These are phyloP conservation scores for Saccharum hybrid DNA, from an alignment of 202 grass and related monocot genomes.

Conservation along the genomic window DNA sequence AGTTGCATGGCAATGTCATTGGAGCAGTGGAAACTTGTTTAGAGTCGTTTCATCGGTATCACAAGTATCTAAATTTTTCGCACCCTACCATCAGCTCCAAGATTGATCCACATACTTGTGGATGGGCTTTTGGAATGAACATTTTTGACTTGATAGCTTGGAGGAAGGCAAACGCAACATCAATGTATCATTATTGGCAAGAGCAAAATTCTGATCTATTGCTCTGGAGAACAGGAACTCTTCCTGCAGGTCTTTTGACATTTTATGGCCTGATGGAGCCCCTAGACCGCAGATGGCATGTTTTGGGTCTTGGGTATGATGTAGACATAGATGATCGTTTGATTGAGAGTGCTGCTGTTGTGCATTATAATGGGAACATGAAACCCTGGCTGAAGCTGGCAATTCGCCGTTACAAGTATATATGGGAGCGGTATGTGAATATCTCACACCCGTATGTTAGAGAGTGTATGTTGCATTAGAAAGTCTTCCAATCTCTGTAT, in stretches of 20 bases:
- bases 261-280: constrained; percentile 97
- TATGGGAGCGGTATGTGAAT: constrained; percentile 90
- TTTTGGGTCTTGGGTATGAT: constrained; percentile 94
- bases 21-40: constrained; percentile 99
- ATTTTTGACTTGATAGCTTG: constrained; percentile 97
- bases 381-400: constrained; percentile 97
- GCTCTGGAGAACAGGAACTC: constrained; percentile 87
- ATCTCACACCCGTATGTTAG: constrained; percentile 61
- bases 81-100: constrained; percentile 79
- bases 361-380: constrained; percentile 96
- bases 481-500: constrained; percentile 48
- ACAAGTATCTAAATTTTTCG: constrained; percentile 98
- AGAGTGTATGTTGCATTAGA: constrained; percentile 74
- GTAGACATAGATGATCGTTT: constrained; percentile 89
- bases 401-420: constrained; percentile 83
- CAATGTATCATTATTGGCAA: constrained; percentile 95
- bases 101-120: constrained; percentile 92
- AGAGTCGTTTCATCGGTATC: constrained; percentile 92
- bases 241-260: constrained; percentile 83
- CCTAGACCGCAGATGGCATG: constrained; percentile 94
- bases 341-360: constrained; percentile 95
- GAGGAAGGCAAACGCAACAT: constrained; percentile 81
- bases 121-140: constrained; percentile 99
- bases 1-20: constrained; percentile 94
- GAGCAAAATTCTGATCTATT: constrained; percentile 81